These are phyloP conservation scores for Leccinum subgranulosum DNA, from an alignment of 768 basidiomycete genomes.

Conservation along the genomic window DNA sequence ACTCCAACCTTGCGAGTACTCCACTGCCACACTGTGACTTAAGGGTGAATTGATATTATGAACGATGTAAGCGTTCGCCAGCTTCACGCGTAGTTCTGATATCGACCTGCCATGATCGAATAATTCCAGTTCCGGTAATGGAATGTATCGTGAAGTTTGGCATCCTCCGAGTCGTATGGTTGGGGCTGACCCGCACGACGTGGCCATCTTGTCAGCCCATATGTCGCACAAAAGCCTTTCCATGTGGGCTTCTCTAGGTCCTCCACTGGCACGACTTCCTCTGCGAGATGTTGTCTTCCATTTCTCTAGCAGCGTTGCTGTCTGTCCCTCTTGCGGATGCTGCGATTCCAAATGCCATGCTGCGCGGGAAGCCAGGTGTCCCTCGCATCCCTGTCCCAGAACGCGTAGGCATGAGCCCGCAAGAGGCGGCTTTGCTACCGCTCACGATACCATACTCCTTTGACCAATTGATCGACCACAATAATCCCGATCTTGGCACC, in stretches of 20 bases:
- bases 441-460: constrained; percentile 30
- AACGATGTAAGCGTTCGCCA: neutral
- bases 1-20: no score
- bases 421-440: constrained; percentile 26
- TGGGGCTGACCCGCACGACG: neutral
- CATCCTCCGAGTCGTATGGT: neutral
- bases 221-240: neutral
- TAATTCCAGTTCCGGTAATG: neutral
- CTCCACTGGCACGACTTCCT: neutral
- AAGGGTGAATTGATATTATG: neutral
- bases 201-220: neutral
- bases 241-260: neutral
- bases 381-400: constrained; percentile 12
- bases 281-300: neutral
- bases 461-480: constrained; percentile 42
- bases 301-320: constrained; percentile 10
- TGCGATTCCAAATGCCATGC: constrained; percentile 20
- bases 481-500: constrained; percentile 58
- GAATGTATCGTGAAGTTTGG: neutral
- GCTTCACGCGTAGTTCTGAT: neutral
- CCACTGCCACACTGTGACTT: no score
- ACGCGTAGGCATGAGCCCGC: constrained; percentile 9
- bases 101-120: neutral
- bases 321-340: constrained; percentile 15
- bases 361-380: constrained; percentile 18